Evolutionary conservation across 371 early-diverging fungal genomes (phyloP).

Genomic region (Saksenaea oblongispora): DNA sequence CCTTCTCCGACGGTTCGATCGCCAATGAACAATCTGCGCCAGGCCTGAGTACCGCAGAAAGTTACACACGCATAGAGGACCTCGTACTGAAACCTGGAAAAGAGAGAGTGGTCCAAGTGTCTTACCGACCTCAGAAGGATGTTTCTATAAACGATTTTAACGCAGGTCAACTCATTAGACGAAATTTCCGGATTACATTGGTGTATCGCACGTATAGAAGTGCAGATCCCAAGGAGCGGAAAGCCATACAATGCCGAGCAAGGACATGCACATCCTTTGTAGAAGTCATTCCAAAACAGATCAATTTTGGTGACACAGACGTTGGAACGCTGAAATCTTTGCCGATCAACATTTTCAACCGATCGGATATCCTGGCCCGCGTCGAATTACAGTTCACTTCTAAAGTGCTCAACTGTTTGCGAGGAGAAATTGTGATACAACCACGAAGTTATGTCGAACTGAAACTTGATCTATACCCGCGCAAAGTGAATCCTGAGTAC

Average conservation of each 20-base stretch:
- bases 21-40: conserved; percentile 5
- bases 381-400: conserved; percentile 88
- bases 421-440: conserved; percentile 81
- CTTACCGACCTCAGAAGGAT: conserved; percentile 75
- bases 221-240: conserved; percentile 67
- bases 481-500: conserved; percentile 97
- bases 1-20: not conserved
- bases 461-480: conserved; percentile 93
- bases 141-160: conserved; percentile 58
- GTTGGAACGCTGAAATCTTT: conserved; percentile 90
- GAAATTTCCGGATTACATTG: conserved; percentile 80
- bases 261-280: conserved; percentile 94
- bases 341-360: conserved; percentile 81
- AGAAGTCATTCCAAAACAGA: conserved; percentile 74
- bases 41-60: conserved; percentile 21
- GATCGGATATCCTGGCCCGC: conserved; percentile 84
- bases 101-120: conserved; percentile 82
- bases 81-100: conserved; percentile 83
- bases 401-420: conserved; percentile 88
- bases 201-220: conserved; percentile 65
- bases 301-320: conserved; percentile 95
- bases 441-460: conserved; percentile 83
- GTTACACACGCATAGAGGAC: conserved; percentile 82
- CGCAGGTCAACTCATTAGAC: conserved; percentile 75
- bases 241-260: conserved; percentile 89